phyloP scores from a whole-genome alignment of 139 green algal genomes.

The Chlamydomonas asymmetrica region DNA sequence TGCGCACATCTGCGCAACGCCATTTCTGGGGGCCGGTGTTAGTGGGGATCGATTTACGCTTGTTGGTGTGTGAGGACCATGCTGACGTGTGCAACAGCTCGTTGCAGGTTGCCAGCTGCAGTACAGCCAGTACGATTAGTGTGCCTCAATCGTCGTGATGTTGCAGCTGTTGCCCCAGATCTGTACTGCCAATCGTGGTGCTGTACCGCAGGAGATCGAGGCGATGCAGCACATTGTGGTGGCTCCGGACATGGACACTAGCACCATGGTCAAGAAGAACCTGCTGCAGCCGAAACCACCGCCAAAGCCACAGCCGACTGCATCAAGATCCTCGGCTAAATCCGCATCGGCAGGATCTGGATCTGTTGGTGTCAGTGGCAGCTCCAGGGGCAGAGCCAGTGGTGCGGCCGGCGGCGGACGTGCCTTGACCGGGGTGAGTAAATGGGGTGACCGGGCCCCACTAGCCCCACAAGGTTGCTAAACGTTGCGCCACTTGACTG shows the following conservation, averaged over 20 bases:
- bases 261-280: slow-evolving; percentile 24
- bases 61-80: no score
- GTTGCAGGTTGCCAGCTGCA: not conserved
- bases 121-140: not conserved
- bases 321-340: no score
- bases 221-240: slow-evolving; percentile 21
- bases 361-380: no score
- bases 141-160: not conserved
- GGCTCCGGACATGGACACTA: slow-evolving; percentile 14
- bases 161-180: not conserved
- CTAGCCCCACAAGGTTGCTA: no score
- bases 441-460: no score
- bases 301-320: not conserved
- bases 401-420: no score
- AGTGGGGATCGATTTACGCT: not conserved
- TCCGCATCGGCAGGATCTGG: no score
- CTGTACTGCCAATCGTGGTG: not conserved
- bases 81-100: not conserved
- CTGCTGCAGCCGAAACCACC: slow-evolving; percentile 7
- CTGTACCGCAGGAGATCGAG: slow-evolving; percentile 13
- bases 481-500: no score
- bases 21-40: not conserved
- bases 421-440: no score
- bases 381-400: no score
- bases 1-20: no score